Evolutionary conservation across 306 rosid genomes (phyloP).

Genomic region (Castanea mollissima): DNA sequence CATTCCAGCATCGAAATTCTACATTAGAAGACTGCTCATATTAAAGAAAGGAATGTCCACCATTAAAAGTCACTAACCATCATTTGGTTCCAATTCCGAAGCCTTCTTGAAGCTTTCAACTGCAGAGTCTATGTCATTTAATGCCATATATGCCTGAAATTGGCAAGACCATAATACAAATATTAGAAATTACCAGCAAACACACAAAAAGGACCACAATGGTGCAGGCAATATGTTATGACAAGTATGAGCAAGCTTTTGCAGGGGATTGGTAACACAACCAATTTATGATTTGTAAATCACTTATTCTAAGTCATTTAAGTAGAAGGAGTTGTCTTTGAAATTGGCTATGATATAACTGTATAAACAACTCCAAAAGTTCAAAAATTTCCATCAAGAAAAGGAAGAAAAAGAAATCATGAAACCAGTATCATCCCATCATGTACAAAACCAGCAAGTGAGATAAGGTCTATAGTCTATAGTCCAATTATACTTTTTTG

Average conservation of each 20-base stretch:
- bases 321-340: slow-evolving; percentile 2
- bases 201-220: background rate
- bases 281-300: background rate
- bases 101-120: slow-evolving; percentile 54
- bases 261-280: background rate
- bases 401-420: background rate
- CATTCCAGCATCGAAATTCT: background rate
- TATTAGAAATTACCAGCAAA: slow-evolving; percentile 6
- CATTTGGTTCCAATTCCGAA: slow-evolving; percentile 53
- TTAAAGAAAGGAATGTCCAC: slow-evolving; percentile 5
- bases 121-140: slow-evolving; percentile 49
- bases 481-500: too few species aligned
- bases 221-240: too few species aligned
- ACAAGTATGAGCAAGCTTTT: too few species aligned
- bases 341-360: background rate
- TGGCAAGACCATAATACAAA: slow-evolving; percentile 10
- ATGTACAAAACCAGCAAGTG: too few species aligned
- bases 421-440: background rate
- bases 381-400: background rate
- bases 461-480: too few species aligned
- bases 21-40: background rate
- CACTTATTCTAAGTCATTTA: background rate
- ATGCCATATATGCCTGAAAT: slow-evolving; percentile 47
- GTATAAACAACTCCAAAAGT: background rate
- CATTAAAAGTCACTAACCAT: slow-evolving; percentile 35